A percentile compares a stretch with the other conserved stretches of the same genome.
These are phyloP conservation scores for Solanum pinnatisectum DNA, from an alignment of 257 asterid species.

Conservation along the genomic window DNA sequence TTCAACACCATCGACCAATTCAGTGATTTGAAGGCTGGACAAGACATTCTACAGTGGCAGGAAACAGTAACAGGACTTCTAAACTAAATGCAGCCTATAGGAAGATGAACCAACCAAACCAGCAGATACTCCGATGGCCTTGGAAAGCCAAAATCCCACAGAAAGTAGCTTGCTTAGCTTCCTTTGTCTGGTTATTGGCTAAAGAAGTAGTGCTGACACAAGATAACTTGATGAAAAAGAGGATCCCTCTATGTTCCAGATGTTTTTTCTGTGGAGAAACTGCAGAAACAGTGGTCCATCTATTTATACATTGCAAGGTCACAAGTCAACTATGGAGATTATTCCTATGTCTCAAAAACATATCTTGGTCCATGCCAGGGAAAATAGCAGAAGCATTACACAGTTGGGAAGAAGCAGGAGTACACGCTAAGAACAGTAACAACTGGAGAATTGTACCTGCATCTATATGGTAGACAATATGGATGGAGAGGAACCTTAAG, in stretches of 20 bases:
- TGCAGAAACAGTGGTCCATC: neutral
- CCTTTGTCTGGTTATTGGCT: neutral
- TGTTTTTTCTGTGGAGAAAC: neutral
- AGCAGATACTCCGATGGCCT: neutral
- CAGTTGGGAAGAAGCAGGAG: neutral
- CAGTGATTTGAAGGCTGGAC: neutral
- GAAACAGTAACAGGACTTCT: neutral
- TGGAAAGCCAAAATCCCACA: neutral
- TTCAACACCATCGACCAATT: neutral
- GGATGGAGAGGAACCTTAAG: neutral
- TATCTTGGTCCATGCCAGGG: neutral
- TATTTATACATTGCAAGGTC: neutral
- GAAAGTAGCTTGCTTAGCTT: neutral
- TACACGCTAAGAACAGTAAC: neutral
- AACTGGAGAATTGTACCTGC: neutral
- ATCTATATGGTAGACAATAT: neutral
- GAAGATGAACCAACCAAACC: neutral
- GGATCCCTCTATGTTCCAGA: neutral
- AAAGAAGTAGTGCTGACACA: neutral
- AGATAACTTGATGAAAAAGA: neutral
- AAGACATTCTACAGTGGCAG: neutral
- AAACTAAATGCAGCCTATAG: neutral
- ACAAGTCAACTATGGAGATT: neutral
- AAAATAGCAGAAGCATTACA: neutral
- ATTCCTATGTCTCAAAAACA: neutral